A percentile compares a stretch with the other conserved stretches of the same genome.
phyloP scores from a whole-genome alignment of 2,329 filamentous ascomycete species.

The Trichoderma sp. region DNA sequence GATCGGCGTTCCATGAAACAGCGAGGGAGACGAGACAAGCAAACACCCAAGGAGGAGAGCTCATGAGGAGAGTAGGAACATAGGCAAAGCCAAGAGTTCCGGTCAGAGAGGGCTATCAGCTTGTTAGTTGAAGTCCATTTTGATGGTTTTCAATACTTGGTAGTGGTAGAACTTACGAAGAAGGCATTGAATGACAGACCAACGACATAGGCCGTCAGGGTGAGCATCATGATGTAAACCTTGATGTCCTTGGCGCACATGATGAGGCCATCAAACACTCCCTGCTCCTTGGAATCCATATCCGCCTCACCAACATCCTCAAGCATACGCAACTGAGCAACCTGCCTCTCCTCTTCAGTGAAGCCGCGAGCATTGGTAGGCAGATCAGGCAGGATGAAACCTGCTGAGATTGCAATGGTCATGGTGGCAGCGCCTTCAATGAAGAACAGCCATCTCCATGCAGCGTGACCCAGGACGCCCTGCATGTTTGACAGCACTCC shows the following conservation, averaged over 20 bases:
- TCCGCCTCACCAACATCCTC: constrained; percentile 61
- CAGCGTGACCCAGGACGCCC: constrained; percentile 53
- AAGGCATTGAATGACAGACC: constrained; percentile 61
- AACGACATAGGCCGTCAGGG: constrained; percentile 61
- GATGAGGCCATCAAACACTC: constrained; percentile 53
- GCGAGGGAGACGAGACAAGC: constrained; percentile 57
- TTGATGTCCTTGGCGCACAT: constrained; percentile 63
- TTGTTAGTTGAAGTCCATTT: constrained; percentile 7
- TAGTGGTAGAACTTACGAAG: constrained; percentile 43
- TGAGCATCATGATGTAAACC: constrained; percentile 65
- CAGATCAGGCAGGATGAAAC: constrained; percentile 55
- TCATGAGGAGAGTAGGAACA: constrained; percentile 56
- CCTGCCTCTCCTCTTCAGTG: constrained; percentile 56
- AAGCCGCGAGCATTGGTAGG: constrained; percentile 60
- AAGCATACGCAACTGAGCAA: constrained; percentile 57
- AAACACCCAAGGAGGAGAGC: constrained; percentile 60
- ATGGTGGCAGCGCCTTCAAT: constrained; percentile 59
- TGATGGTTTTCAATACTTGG: too few species aligned
- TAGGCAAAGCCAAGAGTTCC: constrained; percentile 54
- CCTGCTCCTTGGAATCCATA: constrained; percentile 51
- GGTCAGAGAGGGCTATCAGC: constrained; percentile 49
- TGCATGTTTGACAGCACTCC: constrained; percentile 62
- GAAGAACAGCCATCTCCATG: constrained; percentile 64
- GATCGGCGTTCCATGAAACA: constrained; percentile 58
- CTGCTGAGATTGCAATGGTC: constrained; percentile 47